phyloP scores from a whole-genome alignment of 192 early-diverging fungal genomes.

The Rhizophagus clarus region DNA sequence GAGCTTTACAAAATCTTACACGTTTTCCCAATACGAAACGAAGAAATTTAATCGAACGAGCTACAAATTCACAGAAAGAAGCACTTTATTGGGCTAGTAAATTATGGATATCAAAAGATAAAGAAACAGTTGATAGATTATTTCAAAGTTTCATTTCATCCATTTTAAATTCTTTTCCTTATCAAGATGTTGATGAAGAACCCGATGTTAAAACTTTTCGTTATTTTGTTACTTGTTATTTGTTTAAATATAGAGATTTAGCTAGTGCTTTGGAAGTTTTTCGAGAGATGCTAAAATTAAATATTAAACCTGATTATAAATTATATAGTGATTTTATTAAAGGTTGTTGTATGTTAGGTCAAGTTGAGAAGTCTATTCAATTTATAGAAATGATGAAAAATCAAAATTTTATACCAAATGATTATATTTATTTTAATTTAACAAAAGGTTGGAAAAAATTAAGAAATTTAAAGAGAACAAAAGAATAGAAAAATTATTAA shows the following conservation, averaged over 20 bases:
- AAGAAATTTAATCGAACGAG: background rate
- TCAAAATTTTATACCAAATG: background rate
- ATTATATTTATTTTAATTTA: background rate
- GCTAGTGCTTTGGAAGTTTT: background rate
- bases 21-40: background rate
- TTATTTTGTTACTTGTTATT: background rate
- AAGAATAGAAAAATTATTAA: background rate
- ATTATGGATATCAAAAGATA: background rate
- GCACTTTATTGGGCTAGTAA: background rate
- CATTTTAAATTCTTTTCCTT: background rate
- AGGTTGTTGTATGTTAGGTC: background rate
- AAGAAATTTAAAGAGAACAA: background rate
- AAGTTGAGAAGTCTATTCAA: background rate
- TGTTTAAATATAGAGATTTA: background rate
- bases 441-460: background rate
- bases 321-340: background rate
- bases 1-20: background rate
- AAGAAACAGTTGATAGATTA: background rate
- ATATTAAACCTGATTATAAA: background rate
- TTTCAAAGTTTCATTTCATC: background rate
- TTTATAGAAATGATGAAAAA: background rate
- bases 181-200: background rate
- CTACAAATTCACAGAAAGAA: background rate
- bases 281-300: background rate
- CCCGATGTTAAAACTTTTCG: background rate